A percentile compares a stretch with the other conserved stretches of the same genome.
These are phyloP conservation scores for Chrysosphaeria jannelii DNA, from an alignment of 2,329 filamentous ascomycete species.

Conservation along the genomic window DNA sequence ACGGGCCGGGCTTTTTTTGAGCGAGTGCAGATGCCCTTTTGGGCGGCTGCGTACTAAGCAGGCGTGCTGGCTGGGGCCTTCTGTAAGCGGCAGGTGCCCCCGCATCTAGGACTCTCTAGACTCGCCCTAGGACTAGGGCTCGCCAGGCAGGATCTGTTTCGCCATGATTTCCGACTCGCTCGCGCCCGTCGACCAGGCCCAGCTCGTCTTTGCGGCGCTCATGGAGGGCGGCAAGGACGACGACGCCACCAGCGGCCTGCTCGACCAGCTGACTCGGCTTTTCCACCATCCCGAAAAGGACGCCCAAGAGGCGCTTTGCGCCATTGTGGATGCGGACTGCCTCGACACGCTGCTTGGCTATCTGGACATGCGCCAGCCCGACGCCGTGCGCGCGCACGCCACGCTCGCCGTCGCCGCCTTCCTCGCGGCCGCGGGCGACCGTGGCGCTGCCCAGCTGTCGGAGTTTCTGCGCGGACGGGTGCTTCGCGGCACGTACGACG, in stretches of 20 bases:
- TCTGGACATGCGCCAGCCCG: slow-evolving; percentile 54
- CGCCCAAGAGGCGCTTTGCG: slow-evolving; percentile 16
- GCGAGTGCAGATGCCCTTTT: too few relatives aligned
- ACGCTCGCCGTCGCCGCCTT: slow-evolving; percentile 59
- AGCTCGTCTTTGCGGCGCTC: slow-evolving; percentile 56
- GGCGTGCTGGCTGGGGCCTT: too few relatives aligned
- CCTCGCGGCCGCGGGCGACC: slow-evolving; percentile 43
- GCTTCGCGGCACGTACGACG: slow-evolving; percentile 49
- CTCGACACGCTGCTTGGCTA: slow-evolving; percentile 67
- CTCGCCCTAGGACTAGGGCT: too few relatives aligned
- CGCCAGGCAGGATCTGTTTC: too few relatives aligned
- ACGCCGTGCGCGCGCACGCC: slow-evolving; percentile 48
- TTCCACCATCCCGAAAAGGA: slow-evolving; percentile 14
- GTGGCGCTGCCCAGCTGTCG: slow-evolving; percentile 37
- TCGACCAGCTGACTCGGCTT: slow-evolving; percentile 27
- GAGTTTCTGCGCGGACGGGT: slow-evolving; percentile 47
- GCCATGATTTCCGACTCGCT: too few relatives aligned
- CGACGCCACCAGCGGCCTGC: slow-evolving; percentile 30
- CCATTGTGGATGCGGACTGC: slow-evolving; percentile 39
- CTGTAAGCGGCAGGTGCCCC: too few relatives aligned
- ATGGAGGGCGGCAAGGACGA: slow-evolving; percentile 79
- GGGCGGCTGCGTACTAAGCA: too few relatives aligned
- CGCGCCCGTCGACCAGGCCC: slow-evolving; percentile 28
- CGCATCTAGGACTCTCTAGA: too few relatives aligned
- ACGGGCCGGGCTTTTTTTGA: too few relatives aligned